Evolutionary conservation across 305 asterid species (phyloP).

Genomic region (Rubia peregrina): DNA sequence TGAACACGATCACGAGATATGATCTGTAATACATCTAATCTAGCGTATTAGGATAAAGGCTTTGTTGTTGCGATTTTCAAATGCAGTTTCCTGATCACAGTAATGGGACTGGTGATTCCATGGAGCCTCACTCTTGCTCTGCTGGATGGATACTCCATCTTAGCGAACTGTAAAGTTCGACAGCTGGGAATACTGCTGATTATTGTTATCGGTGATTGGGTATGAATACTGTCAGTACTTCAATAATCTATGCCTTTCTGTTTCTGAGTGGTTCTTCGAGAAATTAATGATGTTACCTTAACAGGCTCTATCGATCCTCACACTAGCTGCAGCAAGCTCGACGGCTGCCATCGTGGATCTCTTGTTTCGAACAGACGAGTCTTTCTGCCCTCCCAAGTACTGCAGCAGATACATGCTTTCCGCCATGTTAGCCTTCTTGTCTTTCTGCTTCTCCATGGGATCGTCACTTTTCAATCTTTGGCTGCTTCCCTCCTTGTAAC

Average conservation of each 20-base stretch:
- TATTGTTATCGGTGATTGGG: conserved; percentile 68
- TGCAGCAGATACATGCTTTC: conserved; percentile 56
- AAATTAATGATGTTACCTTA: conserved; percentile 6
- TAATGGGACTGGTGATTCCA: conserved; percentile 71
- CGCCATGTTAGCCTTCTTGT: conserved; percentile 52
- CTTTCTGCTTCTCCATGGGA: conserved; percentile 51
- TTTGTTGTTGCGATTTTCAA: not conserved
- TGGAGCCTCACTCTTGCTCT: conserved; percentile 75
- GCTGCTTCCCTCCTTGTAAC: conserved; percentile 44
- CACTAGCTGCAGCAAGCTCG: conserved; percentile 70
- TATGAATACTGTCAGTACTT: conserved; percentile 23
- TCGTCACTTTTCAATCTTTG: conserved; percentile 68
- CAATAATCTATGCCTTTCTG: not conserved
- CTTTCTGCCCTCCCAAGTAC: conserved; percentile 47
- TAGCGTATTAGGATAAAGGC: too few species aligned
- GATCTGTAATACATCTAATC: not conserved
- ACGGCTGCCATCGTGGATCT: conserved; percentile 57
- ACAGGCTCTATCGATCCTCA: conserved; percentile 54
- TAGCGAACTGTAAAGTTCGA: conserved; percentile 37
- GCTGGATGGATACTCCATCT: conserved; percentile 54
- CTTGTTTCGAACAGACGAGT: conserved; percentile 45
- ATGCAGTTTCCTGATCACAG: conserved; percentile 57
- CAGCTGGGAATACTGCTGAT: conserved; percentile 49
- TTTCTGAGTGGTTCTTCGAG: conserved; percentile 8
- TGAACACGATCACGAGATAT: not conserved